phyloP scores from a whole-genome alignment of 257 asterid species.

The Fraxinus pennsylvanica region DNA sequence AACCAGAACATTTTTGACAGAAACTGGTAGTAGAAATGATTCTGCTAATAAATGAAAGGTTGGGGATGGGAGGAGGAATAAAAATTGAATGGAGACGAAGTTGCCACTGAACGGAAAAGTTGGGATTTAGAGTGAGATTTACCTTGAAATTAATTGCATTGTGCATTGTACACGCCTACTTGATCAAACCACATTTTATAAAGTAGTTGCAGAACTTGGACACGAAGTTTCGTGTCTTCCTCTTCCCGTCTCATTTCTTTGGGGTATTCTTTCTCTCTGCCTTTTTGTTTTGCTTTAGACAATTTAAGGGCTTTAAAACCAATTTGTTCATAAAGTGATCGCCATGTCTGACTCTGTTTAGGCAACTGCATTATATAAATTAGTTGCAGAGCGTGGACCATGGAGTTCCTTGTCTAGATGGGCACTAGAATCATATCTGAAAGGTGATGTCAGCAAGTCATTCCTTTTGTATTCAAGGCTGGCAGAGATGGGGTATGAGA shows the following conservation, averaged over 20 bases:
- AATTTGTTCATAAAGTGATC: conserved; percentile 15
- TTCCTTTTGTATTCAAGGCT: conserved; percentile 85
- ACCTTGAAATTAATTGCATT: background rate
- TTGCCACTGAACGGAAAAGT: too few species aligned
- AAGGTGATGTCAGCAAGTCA: conserved; percentile 91
- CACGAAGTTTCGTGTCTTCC: background rate
- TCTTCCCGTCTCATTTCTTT: background rate
- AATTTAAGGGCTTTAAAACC: background rate
- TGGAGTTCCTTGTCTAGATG: conserved; percentile 99
- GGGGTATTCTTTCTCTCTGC: background rate
- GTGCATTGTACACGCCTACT: background rate
- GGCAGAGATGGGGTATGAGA: conserved; percentile 98
- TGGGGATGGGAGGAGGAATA: too few species aligned
- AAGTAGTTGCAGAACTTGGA: background rate
- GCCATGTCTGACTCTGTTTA: conserved; percentile 20
- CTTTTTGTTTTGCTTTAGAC: background rate
- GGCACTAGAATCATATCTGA: conserved; percentile 92
- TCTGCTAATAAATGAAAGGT: too few species aligned
- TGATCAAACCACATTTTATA: background rate
- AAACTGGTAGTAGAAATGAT: too few species aligned
- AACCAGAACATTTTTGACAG: too few species aligned
- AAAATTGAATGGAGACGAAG: too few species aligned
- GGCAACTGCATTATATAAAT: conserved; percentile 93
- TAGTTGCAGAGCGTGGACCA: conserved; percentile 99
- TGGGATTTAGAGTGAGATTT: too few species aligned